Base-by-base conservation (phyloP, 352 stramenopile genomes). In the Lagenidium giganteum region DNA sequence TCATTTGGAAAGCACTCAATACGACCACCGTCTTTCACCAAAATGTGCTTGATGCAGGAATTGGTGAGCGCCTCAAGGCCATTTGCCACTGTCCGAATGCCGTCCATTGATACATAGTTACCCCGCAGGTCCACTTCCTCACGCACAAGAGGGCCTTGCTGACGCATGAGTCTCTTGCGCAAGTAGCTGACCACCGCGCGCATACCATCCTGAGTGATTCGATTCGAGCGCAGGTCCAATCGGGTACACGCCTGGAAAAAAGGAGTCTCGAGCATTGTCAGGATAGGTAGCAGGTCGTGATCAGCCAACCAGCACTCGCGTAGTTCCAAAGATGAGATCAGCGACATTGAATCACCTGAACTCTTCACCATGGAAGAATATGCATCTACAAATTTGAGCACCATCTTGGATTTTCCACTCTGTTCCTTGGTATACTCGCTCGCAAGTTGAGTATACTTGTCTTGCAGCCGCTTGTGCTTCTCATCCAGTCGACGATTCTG, bases 91-190 rank as follows among this genome's bases (percentile, higher is more conserved):
- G 43, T 37, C 13, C 79, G 75, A 16, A 88, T 52, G 8, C 75
- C 75, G 38, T 87, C 73, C 3, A 85, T 57, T 13, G 73, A 80
- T 38, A 91, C 61, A 46, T 57, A 85, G 33, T 91, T 91, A n/a
- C 70, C 56, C 17, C 76, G 75, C 13, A 91, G 47, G 47, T 87
- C 70, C 6, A 91, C 30, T 87, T 64, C 20, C 51, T 43, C 8
- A 84, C 42, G 24, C 27, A 22, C 29, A 36, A 30, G 46, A 20
- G 20, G 23, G 22, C 24, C 26, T 18, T 1, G 54, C 23, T 27
- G n/a, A 16, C 55, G 17, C 12, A 51, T 48, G 3, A 34, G 51
- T 60, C 58, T 44, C 28, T 57, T 30, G 31, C 18, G 40, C 52
- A 86, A 59, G 13, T 62, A 51, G 9, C 23, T 37, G 17, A 73